phyloP scores from a whole-genome alignment of 176 grass and related monocot species.

The Ensete glaucum region DNA sequence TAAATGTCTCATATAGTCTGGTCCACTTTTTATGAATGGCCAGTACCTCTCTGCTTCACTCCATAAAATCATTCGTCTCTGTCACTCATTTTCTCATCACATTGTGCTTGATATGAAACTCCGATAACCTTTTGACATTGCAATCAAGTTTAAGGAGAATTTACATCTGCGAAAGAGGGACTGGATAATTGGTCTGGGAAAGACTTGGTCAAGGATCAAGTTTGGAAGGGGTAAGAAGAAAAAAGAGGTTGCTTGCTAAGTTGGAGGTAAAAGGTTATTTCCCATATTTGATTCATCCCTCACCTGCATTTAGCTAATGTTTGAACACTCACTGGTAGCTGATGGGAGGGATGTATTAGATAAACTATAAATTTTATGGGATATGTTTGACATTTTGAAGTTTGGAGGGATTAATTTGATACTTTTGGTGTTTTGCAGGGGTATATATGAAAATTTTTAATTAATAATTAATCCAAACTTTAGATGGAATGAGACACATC shows the following conservation, averaged over 20 bases:
- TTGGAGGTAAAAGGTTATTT: not conserved
- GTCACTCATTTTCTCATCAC: not conserved
- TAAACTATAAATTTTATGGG: not conserved
- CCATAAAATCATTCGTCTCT: not conserved
- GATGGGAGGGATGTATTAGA: not conserved
- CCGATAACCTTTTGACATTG: not conserved
- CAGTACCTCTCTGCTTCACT: not conserved
- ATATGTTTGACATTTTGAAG: not conserved
- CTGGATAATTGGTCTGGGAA: not conserved
- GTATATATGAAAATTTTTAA: not conserved
- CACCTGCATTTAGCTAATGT: not conserved
- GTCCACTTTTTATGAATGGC: not conserved
- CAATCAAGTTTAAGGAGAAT: not conserved
- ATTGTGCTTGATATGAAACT: not conserved
- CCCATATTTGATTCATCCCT: not conserved
- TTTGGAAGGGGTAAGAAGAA: not conserved
- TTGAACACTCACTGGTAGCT: not conserved
- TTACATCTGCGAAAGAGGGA: not conserved
- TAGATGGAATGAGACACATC: not conserved
- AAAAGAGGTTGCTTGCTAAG: not conserved
- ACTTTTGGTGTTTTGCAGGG: no score
- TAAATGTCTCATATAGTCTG: not conserved
- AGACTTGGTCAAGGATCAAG: not conserved
- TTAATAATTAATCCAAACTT: not conserved
- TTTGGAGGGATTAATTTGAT: not conserved